These are phyloP conservation scores for Chrysosporium keratinophilum DNA, from an alignment of 2,329 filamentous ascomycete species.

Conservation along the genomic window DNA sequence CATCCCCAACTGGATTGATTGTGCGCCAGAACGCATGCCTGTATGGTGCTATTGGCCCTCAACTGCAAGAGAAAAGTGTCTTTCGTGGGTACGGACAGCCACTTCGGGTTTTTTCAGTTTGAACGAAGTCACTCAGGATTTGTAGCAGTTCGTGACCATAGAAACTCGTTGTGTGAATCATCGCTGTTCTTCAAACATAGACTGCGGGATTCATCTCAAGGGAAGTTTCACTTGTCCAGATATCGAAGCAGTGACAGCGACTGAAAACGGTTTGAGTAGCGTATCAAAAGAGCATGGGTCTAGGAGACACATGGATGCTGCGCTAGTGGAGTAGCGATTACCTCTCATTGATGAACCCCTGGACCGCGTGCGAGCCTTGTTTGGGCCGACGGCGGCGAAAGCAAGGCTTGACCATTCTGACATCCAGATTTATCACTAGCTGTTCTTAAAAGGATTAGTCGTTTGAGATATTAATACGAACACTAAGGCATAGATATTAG, in stretches of 20 bases:
- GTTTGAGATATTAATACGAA: conserved; percentile 12
- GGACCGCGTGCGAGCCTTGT: conserved; percentile 7
- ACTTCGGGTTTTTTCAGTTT: neutral
- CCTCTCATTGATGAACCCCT: conserved; percentile 2
- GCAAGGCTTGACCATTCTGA: conserved; percentile 10
- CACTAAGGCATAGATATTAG: conserved; percentile 4
- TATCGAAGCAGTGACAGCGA: conserved; percentile 6
- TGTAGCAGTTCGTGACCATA: neutral
- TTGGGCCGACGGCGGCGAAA: conserved; percentile 4
- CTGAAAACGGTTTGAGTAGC: conserved; percentile 11
- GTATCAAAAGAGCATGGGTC: conserved; percentile 7
- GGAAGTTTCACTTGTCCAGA: conserved; percentile 8
- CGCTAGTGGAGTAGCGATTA: conserved; percentile 8
- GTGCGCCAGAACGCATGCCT: too few relatives aligned
- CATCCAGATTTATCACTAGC: conserved; percentile 1
- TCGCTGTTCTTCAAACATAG: conserved; percentile 5
- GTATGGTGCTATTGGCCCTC: neutral
- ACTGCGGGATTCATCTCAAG: conserved; percentile 4
- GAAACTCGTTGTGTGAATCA: conserved; percentile 3
- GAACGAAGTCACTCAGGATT: neutral
- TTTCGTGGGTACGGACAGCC: neutral
- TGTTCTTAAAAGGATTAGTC: conserved; percentile 9
- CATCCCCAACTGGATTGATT: too few relatives aligned
- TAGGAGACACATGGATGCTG: conserved; percentile 2
- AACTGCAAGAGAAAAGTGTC: neutral